A percentile compares a stretch with the other conserved stretches of the same genome.
Evolutionary conservation across 2,329 filamentous ascomycete species (phyloP).

Genomic region (Alternaria solani): DNA sequence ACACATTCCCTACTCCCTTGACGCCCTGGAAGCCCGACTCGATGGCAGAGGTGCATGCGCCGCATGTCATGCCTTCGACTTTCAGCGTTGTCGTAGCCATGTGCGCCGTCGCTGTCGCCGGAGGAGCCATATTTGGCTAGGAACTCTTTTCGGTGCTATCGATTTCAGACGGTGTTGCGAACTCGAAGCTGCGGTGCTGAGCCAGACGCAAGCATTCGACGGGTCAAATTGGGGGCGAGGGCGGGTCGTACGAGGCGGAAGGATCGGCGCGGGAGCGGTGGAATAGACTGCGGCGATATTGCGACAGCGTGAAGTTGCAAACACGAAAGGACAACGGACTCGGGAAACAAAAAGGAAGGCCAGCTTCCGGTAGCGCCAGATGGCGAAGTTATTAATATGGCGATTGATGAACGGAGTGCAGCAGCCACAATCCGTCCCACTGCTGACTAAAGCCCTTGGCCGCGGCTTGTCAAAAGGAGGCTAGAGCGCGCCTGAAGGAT

Average conservation of each 20-base stretch:
- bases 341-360: constrained; percentile 33
- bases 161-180: not conserved
- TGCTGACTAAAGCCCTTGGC: constrained; percentile 25
- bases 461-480: constrained; percentile 26
- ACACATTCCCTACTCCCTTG: constrained; percentile 82
- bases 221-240: constrained; percentile 26
- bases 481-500: constrained; percentile 23
- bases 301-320: constrained; percentile 19
- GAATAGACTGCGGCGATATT: constrained; percentile 14
- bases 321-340: constrained; percentile 11
- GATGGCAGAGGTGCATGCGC: constrained; percentile 93
- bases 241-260: constrained; percentile 24
- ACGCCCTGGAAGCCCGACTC: constrained; percentile 88
- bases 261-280: constrained; percentile 12
- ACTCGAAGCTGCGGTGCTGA: constrained; percentile 4
- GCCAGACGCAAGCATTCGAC: constrained; percentile 5
- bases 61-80: constrained; percentile 87
- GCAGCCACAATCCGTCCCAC: constrained; percentile 24
- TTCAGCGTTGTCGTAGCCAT: constrained; percentile 91
- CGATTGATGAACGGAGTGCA: constrained; percentile 18
- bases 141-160: constrained; percentile 10
- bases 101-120: constrained; percentile 53
- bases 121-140: constrained; percentile 35
- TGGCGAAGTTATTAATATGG: constrained; percentile 33
- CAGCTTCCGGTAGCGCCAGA: constrained; percentile 42